Evolutionary conservation across 2,329 filamentous ascomycete genomes (phyloP).

Genomic region (Colletotrichum sp.): DNA sequence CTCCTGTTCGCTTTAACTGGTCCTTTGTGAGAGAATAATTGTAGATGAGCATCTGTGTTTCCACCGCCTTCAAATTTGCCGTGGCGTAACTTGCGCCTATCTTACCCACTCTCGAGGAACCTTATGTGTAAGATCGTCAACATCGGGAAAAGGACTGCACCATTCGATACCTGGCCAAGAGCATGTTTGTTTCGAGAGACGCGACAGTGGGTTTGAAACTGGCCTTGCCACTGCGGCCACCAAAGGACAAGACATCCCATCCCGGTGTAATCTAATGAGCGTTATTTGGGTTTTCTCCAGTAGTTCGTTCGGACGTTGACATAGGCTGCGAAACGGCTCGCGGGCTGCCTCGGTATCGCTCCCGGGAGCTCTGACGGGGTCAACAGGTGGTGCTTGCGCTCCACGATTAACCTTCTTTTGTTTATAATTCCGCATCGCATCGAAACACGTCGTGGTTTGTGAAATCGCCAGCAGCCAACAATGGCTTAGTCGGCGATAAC

Average conservation of each 20-base stretch:
- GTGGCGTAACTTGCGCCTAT: neutral
- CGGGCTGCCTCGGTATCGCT: neutral
- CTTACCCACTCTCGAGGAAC: neutral
- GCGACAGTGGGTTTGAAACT: neutral
- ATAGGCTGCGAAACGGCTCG: neutral
- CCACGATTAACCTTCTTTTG: neutral
- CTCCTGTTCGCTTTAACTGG: neutral
- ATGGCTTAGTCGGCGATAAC: neutral
- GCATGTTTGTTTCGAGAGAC: neutral
- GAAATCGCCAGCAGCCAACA: neutral
- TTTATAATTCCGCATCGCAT: neutral
- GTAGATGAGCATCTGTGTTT: neutral
- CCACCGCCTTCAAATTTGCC: neutral
- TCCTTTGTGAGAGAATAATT: neutral
- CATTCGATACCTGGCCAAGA: neutral
- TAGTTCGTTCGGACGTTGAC: neutral
- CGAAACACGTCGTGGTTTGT: neutral
- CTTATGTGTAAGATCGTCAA: neutral
- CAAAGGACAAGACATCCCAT: neutral
- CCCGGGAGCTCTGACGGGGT: neutral
- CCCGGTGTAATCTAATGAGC: neutral
- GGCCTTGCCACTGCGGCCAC: neutral
- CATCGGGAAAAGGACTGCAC: neutral
- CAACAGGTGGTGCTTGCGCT: neutral
- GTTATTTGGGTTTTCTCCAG: neutral